phyloP scores from a whole-genome alignment of 345 rosid species.

The Theobroma cacao region DNA sequence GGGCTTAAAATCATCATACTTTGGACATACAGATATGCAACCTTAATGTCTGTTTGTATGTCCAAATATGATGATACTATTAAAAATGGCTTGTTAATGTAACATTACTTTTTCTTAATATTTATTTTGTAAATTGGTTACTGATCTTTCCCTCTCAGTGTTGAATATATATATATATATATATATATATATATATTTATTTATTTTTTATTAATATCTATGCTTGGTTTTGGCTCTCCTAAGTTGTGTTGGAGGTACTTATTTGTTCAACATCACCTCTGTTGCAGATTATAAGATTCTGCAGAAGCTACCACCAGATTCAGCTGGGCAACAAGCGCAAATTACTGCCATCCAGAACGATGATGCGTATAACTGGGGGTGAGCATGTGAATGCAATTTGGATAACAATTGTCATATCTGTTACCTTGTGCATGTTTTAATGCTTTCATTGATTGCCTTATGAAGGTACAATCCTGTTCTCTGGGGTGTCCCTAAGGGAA shows the following conservation, averaged over 20 bases:
- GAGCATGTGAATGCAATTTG: constrained; percentile 23
- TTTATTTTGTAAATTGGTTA: neutral
- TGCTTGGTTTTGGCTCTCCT: constrained; percentile 2
- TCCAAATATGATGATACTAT: neutral
- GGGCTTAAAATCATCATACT: neutral
- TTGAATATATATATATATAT: neutral
- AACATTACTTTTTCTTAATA: neutral
- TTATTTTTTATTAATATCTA: neutral
- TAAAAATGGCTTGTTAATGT: neutral
- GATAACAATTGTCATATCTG: neutral
- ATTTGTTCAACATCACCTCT: constrained; percentile 18
- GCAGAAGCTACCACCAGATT: constrained; percentile 73
- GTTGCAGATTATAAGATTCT: constrained; percentile 63
- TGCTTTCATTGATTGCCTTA: constrained; percentile 19
- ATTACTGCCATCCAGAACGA: constrained; percentile 65
- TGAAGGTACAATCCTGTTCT: constrained; percentile 92
- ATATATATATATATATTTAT: neutral
- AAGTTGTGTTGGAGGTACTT: constrained; percentile 1
- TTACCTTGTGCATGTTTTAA: neutral
- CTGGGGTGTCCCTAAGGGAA: constrained; percentile 98
- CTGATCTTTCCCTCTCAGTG: neutral
- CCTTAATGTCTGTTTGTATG: neutral
- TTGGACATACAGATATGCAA: neutral
- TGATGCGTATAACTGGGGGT: constrained; percentile 99
- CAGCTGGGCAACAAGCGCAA: constrained; percentile 76